phyloP scores from a whole-genome alignment of 2,329 filamentous ascomycete species.

The Fusarium keratoplasticum region DNA sequence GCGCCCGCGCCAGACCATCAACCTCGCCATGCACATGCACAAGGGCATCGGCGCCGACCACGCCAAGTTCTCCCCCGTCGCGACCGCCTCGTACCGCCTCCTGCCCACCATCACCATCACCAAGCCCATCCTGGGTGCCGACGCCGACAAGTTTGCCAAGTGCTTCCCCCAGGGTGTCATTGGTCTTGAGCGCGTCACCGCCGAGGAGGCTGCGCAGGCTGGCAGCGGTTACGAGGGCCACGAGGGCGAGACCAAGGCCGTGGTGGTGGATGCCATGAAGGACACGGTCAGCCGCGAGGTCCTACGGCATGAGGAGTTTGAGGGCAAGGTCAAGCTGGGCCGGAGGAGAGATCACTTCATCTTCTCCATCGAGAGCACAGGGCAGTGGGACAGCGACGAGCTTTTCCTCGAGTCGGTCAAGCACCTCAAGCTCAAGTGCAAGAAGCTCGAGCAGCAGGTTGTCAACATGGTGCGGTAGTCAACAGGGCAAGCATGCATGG shows the following conservation, averaged over 20 bases:
- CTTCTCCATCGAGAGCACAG: slow-evolving; percentile 93
- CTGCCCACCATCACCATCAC: slow-evolving; percentile 88
- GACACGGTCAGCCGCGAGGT: slow-evolving; percentile 97
- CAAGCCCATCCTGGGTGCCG: slow-evolving; percentile 83
- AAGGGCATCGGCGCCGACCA: slow-evolving; percentile 96
- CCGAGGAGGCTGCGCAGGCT: slow-evolving; percentile 69
- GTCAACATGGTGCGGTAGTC: slow-evolving; percentile 69
- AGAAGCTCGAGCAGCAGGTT: slow-evolving; percentile 77
- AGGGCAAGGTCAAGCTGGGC: slow-evolving; percentile 94
- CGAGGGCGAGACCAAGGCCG: slow-evolving; percentile 85
- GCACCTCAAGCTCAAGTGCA: slow-evolving; percentile 86
- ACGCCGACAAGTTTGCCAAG: slow-evolving; percentile 88
- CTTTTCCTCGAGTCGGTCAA: slow-evolving; percentile 92
- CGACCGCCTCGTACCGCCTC: slow-evolving; percentile 92
- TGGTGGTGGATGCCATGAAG: slow-evolving; percentile 88
- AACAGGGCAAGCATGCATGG: not conserved
- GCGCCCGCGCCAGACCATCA: slow-evolving; percentile 88
- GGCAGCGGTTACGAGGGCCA: slow-evolving; percentile 78
- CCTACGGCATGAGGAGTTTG: slow-evolving; percentile 90
- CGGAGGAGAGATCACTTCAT: slow-evolving; percentile 96
- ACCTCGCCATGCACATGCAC: slow-evolving; percentile 90
- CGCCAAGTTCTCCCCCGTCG: slow-evolving; percentile 96
- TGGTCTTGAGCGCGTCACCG: slow-evolving; percentile 77
- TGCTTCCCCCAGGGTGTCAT: slow-evolving; percentile 95
- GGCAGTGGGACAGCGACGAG: slow-evolving; percentile 94